Percentiles rank a stretch among this genome's conserved stretches.
These are phyloP conservation scores for Sistotremastrum suecicum DNA, from an alignment of 768 basidiomycete genomes.

Conservation along the genomic window DNA sequence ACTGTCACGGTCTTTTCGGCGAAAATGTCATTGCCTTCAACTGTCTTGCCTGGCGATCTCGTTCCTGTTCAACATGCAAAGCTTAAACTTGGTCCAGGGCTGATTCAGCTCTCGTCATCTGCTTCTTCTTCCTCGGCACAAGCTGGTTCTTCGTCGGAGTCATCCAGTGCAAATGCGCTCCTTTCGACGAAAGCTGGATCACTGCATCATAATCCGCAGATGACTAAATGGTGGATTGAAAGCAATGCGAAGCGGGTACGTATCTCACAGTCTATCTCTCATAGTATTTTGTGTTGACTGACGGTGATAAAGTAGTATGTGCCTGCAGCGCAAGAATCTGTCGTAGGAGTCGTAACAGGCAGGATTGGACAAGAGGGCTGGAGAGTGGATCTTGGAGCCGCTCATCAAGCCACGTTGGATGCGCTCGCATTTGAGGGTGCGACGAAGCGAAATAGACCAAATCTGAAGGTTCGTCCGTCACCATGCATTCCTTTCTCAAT, in stretches of 20 bases:
- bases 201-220: conserved; percentile 54
- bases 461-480: conserved; percentile 54
- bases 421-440: conserved; percentile 93
- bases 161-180: conserved; percentile 19
- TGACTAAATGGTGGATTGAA: conserved; percentile 83
- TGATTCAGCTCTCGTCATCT: conserved; percentile 30
- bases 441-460: conserved; percentile 86
- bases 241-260: conserved; percentile 72
- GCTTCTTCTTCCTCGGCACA: not conserved
- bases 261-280: conserved; percentile 8
- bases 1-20: no score
- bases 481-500: not conserved
- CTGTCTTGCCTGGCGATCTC: conserved; percentile 70
- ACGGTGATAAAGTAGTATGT: conserved; percentile 48
- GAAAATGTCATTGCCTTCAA: conserved; percentile 10
- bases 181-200: conserved; percentile 57
- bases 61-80: conserved; percentile 64
- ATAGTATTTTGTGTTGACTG: not conserved
- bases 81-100: conserved; percentile 78
- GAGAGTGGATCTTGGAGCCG: conserved; percentile 86
- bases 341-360: conserved; percentile 70
- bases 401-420: conserved; percentile 76
- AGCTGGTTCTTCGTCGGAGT: conserved; percentile 6
- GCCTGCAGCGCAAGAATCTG: conserved; percentile 79
- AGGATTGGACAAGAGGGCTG: conserved; percentile 71